Base-by-base conservation (phyloP, 73 alveolate genomes). In the Blepharisma stoltei region DNA sequence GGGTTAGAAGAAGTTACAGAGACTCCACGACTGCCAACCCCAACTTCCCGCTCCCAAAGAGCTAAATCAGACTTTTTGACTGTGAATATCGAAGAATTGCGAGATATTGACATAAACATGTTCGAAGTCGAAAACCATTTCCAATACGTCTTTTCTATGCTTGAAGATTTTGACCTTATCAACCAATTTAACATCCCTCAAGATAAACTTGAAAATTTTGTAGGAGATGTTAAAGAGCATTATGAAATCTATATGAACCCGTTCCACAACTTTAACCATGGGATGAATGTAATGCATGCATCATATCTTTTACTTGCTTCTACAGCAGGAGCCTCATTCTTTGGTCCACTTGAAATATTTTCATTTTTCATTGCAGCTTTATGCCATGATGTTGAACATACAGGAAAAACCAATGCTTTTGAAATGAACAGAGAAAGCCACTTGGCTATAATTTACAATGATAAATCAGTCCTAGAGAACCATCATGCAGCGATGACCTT, bases 331-430 rank as follows among this genome's bases (percentile, higher is more conserved):
- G 66, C 27, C 27, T 14, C 66, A 52, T 52, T 52, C 23, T 52
- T 52, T 52, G n/a, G 27, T 4, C 27, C 66, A 1, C n/a, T 14
- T 1, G 66, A 52, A 20, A 52, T 52, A 14, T 52, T 52, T 52
- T 11, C 66, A 14, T 52, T 52, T 11, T 52, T 52, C 23, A 52
- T 78, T 9, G 88, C 88, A 1, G 55, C 75, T 11, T 43, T 78
- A 38, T 82, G 90, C 6, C 90, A 83, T 78, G 90, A 83, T 78
- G 25, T 83, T 25, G 90, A 83, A n/a, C 90, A 83, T 78, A 84
- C 90, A 25, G 90, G 90, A 8, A 18, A 48, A 37, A 83, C 55
- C 45, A 77, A 78, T 77, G 50, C 82, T 48, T 83, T 78, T 45
- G 70, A 44, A 14, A 78, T 83, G 18, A 83, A 83, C 55, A 55